These are phyloP conservation scores for Phycomyces nitens DNA, from an alignment of 192 early-diverging fungal genomes.

Conservation along the genomic window DNA sequence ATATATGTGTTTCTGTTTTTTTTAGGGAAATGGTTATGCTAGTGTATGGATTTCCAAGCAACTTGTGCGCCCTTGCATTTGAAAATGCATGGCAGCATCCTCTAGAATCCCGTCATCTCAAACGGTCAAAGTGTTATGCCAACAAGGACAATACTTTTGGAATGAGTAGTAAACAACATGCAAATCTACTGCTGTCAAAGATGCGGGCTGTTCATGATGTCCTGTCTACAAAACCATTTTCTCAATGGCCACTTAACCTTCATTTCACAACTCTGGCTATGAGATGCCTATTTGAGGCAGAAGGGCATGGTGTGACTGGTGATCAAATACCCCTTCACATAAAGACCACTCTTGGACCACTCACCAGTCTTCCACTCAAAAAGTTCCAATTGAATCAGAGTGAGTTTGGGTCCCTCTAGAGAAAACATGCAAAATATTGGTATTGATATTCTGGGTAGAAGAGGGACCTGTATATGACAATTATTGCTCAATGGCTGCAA, in stretches of 20 bases:
- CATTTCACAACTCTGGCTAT: conserved; percentile 6
- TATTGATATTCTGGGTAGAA: conserved; percentile 1
- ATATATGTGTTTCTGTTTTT: too few species aligned
- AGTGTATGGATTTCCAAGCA: conserved; percentile 18
- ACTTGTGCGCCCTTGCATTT: conserved; percentile 11
- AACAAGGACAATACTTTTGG: not conserved
- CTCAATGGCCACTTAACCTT: conserved; percentile 13
- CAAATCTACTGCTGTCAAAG: conserved; percentile 8
- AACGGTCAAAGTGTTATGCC: not conserved
- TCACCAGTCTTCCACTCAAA: not conserved
- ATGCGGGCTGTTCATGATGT: conserved; percentile 9
- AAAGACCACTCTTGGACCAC: not conserved
- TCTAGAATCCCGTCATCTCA: conserved; percentile 13
- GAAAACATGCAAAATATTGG: too few species aligned
- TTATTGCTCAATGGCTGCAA: not conserved
- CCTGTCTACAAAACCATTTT: conserved; percentile 13
- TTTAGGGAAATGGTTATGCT: conserved; percentile 22
- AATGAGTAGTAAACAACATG: not conserved
- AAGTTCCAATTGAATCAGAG: too few species aligned
- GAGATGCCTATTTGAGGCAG: conserved; percentile 5
- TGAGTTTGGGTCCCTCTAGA: too few species aligned
- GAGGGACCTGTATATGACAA: not conserved
- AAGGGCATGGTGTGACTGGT: not conserved
- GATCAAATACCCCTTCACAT: conserved; percentile 1
- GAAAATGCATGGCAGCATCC: conserved; percentile 28